Percentiles rank a stretch among this genome's conserved stretches.
Conservation (phyloP, 2,329 filamentous ascomycete genomes). For the Beauveria medogensis region DNA sequence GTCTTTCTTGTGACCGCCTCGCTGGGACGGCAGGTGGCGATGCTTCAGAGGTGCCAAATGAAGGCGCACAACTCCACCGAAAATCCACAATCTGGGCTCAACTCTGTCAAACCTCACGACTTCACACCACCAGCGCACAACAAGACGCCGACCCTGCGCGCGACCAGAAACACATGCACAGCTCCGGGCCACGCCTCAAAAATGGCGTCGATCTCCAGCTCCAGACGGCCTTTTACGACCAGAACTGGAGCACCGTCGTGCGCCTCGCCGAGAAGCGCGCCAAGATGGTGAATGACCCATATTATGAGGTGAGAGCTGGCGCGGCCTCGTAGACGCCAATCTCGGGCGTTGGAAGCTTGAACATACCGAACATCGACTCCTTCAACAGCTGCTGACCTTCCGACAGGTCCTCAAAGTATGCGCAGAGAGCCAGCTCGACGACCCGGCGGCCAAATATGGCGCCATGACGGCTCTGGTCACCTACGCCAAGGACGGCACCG, state of each 20-base stretch:
- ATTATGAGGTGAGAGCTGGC: conserved; percentile 40
- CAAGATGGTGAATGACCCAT: conserved; percentile 42
- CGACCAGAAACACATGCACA: conserved; percentile 21
- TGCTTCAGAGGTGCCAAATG: too few species aligned
- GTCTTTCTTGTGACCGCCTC: too few species aligned
- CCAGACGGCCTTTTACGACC: conserved; percentile 45
- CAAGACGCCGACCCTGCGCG: neutral
- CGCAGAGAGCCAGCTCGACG: conserved; percentile 45
- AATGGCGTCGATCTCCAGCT: conserved; percentile 46
- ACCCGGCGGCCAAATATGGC: conserved; percentile 35
- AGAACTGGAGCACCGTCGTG: conserved; percentile 43
- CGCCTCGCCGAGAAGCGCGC: conserved; percentile 45
- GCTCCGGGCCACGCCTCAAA: conserved; percentile 32
- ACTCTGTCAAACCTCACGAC: conserved; percentile 1
- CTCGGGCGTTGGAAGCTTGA: neutral
- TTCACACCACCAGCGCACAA: neutral
- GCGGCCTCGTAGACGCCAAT: neutral
- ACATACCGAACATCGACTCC: neutral
- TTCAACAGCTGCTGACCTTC: neutral
- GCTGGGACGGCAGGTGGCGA: too few species aligned
- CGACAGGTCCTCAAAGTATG: conserved; percentile 37
- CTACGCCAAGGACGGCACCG: conserved; percentile 37
- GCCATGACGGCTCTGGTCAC: conserved; percentile 37
- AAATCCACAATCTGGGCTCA: conserved; percentile 4
- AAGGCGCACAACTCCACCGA: neutral